Conservation (phyloP, 768 basidiomycete species). For the Pisolithus albus region DNA sequence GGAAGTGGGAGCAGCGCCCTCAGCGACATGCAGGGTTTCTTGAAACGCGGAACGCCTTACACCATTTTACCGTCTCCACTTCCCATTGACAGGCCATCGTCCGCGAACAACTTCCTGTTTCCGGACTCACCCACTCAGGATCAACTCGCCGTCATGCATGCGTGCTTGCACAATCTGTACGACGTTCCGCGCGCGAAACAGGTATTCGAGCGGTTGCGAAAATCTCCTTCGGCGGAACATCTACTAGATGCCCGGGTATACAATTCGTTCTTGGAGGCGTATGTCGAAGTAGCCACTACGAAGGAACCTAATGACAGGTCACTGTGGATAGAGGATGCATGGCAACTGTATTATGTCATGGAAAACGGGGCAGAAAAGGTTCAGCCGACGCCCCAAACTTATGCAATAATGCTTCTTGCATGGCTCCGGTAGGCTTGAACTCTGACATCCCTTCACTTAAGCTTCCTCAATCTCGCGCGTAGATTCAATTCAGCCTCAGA, state of each 20-base stretch:
- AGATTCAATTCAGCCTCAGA: constrained; percentile 36
- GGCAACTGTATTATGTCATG: constrained; percentile 53
- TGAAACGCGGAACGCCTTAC: constrained; percentile 40
- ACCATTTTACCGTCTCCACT: constrained; percentile 65
- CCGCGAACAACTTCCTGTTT: constrained; percentile 47
- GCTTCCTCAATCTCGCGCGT: constrained; percentile 10
- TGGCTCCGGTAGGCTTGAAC: constrained; percentile 42
- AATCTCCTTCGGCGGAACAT: constrained; percentile 34
- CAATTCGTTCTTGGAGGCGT: constrained; percentile 63
- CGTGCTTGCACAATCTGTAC: constrained; percentile 69
- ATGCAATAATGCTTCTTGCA: constrained; percentile 60
- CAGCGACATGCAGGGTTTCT: constrained; percentile 44
- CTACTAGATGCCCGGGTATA: constrained; percentile 46
- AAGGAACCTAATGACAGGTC: constrained; percentile 38
- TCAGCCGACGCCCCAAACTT: constrained; percentile 50
- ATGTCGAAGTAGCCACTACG: constrained; percentile 47
- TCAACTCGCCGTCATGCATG: constrained; percentile 70
- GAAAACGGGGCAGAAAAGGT: constrained; percentile 42
- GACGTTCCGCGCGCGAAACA: constrained; percentile 72
- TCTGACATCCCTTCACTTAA: background rate
- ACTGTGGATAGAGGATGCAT: constrained; percentile 59
- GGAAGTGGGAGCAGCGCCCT: constrained; percentile 2
- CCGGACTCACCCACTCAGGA: constrained; percentile 62
- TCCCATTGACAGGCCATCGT: constrained; percentile 35
- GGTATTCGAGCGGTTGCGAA: constrained; percentile 62